These are phyloP conservation scores for Verticillium nubilum DNA, from an alignment of 2,329 filamentous ascomycete species.

Conservation along the genomic window DNA sequence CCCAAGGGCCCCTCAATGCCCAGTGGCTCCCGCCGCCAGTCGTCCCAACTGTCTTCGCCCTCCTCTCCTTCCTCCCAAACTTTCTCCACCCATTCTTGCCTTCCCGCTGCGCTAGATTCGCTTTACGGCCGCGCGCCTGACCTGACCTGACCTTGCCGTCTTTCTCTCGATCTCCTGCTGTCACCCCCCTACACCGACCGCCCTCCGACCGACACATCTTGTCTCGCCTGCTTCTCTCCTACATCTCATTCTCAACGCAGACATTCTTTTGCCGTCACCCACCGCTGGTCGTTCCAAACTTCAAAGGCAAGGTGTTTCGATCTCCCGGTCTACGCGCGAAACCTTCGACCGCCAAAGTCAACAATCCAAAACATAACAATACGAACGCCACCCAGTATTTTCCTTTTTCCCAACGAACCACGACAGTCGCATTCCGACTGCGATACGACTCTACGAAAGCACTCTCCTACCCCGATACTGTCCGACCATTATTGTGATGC, in stretches of 20 bases:
- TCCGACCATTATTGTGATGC: neutral
- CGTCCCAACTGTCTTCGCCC: slow-evolving; percentile 5
- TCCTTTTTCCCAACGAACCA: neutral
- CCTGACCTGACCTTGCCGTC: neutral
- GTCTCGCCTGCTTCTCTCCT: slow-evolving; percentile 7
- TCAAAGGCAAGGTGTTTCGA: neutral
- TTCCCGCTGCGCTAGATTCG: neutral
- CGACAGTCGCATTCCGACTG: neutral
- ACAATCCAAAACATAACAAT: neutral
- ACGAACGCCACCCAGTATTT: neutral
- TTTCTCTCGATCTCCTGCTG: slow-evolving; percentile 8
- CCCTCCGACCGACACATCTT: slow-evolving; percentile 9
- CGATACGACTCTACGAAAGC: neutral
- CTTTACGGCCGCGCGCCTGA: neutral
- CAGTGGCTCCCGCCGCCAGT: slow-evolving; percentile 6
- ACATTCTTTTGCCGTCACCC: slow-evolving; percentile 11
- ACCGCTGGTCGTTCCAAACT: neutral
- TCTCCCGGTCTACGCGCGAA: neutral
- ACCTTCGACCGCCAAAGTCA: neutral
- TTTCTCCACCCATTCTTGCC: slow-evolving; percentile 11
- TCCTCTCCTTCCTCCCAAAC: slow-evolving; percentile 4
- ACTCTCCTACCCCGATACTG: neutral
- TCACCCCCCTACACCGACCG: slow-evolving; percentile 14
- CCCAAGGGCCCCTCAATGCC: neutral
- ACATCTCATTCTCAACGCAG: slow-evolving; percentile 9